phyloP scores from a whole-genome alignment of 2,329 filamentous ascomycete genomes.

The Fusarium sp. region DNA sequence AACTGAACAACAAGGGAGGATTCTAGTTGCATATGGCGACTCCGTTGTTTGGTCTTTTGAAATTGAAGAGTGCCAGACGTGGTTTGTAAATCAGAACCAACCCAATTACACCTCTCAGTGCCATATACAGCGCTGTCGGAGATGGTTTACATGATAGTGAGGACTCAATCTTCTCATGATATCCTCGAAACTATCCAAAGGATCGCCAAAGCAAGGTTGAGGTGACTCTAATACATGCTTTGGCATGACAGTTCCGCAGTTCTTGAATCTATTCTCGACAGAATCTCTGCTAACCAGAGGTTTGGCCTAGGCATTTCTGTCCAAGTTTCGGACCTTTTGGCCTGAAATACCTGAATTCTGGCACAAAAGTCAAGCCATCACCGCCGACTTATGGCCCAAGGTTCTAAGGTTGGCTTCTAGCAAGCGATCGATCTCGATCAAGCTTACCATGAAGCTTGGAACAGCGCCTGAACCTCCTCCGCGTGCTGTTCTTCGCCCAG shows the following conservation, averaged over 20 bases:
- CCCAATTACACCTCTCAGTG: background rate
- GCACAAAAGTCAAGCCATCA: slow-evolving; percentile 47
- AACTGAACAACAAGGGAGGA: slow-evolving; percentile 33
- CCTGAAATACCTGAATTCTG: slow-evolving; percentile 53
- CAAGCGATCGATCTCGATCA: slow-evolving; percentile 31
- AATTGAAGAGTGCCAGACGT: slow-evolving; percentile 55
- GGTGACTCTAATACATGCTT: background rate
- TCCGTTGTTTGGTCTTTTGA: slow-evolving; percentile 54
- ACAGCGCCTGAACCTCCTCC: slow-evolving; percentile 25
- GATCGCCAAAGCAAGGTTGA: background rate
- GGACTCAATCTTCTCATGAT: background rate
- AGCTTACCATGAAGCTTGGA: slow-evolving; percentile 42
- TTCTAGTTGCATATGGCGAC: slow-evolving; percentile 52
- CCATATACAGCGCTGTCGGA: background rate
- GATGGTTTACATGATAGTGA: background rate
- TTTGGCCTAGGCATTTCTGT: slow-evolving; percentile 51
- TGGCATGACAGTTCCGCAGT: background rate
- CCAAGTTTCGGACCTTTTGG: slow-evolving; percentile 58
- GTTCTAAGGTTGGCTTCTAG: slow-evolving; percentile 46
- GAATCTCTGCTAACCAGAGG: background rate
- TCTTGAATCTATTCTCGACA: no score
- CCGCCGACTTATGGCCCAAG: slow-evolving; percentile 46
- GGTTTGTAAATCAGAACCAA: slow-evolving; percentile 55
- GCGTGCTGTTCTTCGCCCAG: slow-evolving; percentile 28
- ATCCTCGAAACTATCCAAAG: background rate